Conservation (phyloP, 2,329 filamentous ascomycete species). For the Colletotrichum cereale region DNA sequence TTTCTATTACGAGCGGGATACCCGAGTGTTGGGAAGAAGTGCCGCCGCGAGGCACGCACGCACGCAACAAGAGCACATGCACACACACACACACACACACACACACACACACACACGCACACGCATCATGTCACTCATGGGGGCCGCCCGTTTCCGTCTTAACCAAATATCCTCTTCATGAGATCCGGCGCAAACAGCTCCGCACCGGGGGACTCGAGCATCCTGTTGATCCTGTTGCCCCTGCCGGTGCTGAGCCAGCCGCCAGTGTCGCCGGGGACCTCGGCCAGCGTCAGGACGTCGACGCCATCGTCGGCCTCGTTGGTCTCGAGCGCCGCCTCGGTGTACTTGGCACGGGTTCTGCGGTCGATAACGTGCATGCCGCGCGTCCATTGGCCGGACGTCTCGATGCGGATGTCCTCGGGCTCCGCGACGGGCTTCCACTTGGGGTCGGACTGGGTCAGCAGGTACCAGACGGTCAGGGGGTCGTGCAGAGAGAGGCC, state of each 20-base stretch:
- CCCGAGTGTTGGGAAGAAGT: constrained; percentile 34
- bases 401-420: constrained; percentile 92
- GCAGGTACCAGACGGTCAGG: constrained; percentile 82
- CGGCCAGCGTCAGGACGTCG: constrained; percentile 55
- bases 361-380: constrained; percentile 91
- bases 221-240: constrained; percentile 85
- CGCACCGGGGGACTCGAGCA: constrained; percentile 77
- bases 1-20: constrained; percentile 34
- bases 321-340: constrained; percentile 53
- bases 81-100: background rate
- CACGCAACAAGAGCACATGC: constrained; percentile 1
- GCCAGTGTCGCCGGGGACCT: constrained; percentile 77
- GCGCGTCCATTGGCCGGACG: constrained; percentile 91
- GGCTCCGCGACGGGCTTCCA: constrained; percentile 70
- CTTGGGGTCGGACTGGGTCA: constrained; percentile 69
- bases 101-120: constrained; percentile 22
- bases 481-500: constrained; percentile 82
- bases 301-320: constrained; percentile 48
- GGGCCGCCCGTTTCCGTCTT: constrained; percentile 29
- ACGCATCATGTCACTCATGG: constrained; percentile 4
- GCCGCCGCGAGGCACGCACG: constrained; percentile 15
- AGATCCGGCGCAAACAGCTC: constrained; percentile 75
- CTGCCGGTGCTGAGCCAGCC: constrained; percentile 80
- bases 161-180: constrained; percentile 74
- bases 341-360: constrained; percentile 69